Evolutionary conservation across 2,329 filamentous ascomycete genomes (phyloP).

Genomic region (Colletotrichum musicola): DNA sequence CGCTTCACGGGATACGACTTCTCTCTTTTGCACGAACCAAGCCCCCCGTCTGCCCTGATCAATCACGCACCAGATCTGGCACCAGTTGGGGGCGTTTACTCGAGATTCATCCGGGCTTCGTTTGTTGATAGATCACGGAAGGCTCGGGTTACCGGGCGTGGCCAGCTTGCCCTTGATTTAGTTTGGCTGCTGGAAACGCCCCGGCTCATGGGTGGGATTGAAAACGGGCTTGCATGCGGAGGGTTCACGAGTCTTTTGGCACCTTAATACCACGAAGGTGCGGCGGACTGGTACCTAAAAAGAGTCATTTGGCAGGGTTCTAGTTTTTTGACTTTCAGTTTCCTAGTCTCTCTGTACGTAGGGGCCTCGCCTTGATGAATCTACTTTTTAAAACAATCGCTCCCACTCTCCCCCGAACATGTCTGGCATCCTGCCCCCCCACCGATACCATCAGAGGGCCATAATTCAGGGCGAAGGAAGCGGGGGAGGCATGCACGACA

Average conservation of each 20-base stretch:
- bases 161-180: constrained; percentile 25
- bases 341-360: constrained; percentile 42
- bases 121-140: constrained; percentile 42
- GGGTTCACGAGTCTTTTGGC: constrained; percentile 40
- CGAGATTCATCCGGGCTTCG: constrained; percentile 40
- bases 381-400: constrained; percentile 28
- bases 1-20: constrained; percentile 34
- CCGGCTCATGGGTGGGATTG: constrained; percentile 40
- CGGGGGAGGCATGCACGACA: constrained; percentile 22
- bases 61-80: constrained; percentile 39
- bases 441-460: background rate
- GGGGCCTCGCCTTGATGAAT: constrained; percentile 41
- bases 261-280: constrained; percentile 42
- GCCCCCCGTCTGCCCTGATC: constrained; percentile 34
- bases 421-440: background rate
- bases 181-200: constrained; percentile 32
- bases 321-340: constrained; percentile 41
- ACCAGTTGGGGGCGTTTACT: constrained; percentile 35
- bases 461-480: constrained; percentile 7
- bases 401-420: background rate
- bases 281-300: constrained; percentile 40
- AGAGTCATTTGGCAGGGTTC: constrained; percentile 41
- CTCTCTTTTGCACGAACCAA: constrained; percentile 37
- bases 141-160: constrained; percentile 39
- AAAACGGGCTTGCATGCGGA: constrained; percentile 43